A percentile compares a stretch with the other conserved stretches of the same genome.
Evolutionary conservation across 2,329 filamentous ascomycete species (phyloP).

Genomic region (Coniochaeta sp.): DNA sequence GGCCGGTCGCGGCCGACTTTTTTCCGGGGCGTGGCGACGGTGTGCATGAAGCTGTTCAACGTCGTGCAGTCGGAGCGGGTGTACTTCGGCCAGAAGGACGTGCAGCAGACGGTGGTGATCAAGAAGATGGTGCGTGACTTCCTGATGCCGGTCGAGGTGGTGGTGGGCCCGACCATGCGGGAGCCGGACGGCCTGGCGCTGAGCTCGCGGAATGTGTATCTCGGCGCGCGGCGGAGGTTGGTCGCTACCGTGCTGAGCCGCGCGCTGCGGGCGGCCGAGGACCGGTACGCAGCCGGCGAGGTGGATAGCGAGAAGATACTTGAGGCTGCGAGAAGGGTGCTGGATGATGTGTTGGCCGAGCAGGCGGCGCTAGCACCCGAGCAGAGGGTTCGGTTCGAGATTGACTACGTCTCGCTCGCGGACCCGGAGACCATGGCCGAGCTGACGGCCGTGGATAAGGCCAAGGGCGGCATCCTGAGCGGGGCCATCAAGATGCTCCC

Average conservation of each 20-base stretch:
- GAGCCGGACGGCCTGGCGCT: conserved; percentile 79
- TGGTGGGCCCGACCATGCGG: conserved; percentile 66
- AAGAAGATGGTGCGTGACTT: conserved; percentile 84
- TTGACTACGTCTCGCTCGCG: conserved; percentile 89
- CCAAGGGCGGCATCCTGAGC: conserved; percentile 74
- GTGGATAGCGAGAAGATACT: conserved; percentile 60
- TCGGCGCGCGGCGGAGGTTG: conserved; percentile 65
- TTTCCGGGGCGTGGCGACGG: conserved; percentile 91
- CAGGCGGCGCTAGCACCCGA: conserved; percentile 54
- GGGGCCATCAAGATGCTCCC: conserved; percentile 87
- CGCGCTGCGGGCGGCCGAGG: conserved; percentile 64
- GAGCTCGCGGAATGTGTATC: conserved; percentile 90
- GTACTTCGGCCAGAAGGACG: conserved; percentile 96
- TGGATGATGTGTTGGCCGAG: conserved; percentile 44
- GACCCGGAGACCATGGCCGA: conserved; percentile 81
- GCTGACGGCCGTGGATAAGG: conserved; percentile 60
- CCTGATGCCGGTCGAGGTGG: conserved; percentile 66
- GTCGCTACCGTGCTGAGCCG: conserved; percentile 66
- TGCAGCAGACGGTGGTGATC: conserved; percentile 92
- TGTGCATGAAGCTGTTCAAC: conserved; percentile 92
- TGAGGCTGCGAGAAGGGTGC: conserved; percentile 57
- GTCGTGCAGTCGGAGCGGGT: conserved; percentile 70
- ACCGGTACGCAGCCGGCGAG: conserved; percentile 48
- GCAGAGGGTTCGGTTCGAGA: conserved; percentile 65
- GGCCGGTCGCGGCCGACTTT: conserved; percentile 85